phyloP scores from a whole-genome alignment of 2,329 filamentous ascomycete genomes.

The Phyllosticta citrichinensis region DNA sequence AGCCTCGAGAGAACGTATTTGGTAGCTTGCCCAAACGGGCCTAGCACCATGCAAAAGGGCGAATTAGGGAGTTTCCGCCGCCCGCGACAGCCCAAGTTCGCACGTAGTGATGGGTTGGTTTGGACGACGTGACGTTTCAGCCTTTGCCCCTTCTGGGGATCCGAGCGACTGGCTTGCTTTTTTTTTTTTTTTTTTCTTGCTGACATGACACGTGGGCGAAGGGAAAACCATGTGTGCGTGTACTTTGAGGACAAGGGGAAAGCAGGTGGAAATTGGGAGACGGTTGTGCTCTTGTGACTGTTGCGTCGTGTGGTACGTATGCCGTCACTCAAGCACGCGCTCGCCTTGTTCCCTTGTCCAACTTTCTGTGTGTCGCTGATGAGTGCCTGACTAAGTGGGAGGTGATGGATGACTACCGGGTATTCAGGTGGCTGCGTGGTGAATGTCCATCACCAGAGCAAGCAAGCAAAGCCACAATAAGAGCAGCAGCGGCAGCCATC shows the following conservation, averaged over 20 bases:
- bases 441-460: no score
- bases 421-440: no score
- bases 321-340: no score
- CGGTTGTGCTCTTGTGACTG: no score
- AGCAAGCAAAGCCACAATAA: no score
- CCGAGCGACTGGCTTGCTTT: background rate
- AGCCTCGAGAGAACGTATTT: background rate
- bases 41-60: background rate
- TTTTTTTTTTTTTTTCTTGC: background rate
- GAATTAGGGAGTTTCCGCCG: background rate
- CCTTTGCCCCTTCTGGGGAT: background rate
- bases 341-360: no score
- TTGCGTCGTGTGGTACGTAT: no score
- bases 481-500: no score
- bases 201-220: background rate
- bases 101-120: background rate
- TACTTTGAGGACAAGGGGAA: background rate
- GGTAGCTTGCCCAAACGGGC: background rate
- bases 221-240: background rate
- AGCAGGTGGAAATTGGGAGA: no score
- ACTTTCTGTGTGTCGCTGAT: no score
- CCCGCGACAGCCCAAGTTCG: background rate
- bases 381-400: no score
- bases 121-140: background rate
- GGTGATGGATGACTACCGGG: no score